Evolutionary conservation across 345 rosid species (phyloP), one percentile per base, ranked within the genome.

Genomic region (Psidium guajava): DNA sequence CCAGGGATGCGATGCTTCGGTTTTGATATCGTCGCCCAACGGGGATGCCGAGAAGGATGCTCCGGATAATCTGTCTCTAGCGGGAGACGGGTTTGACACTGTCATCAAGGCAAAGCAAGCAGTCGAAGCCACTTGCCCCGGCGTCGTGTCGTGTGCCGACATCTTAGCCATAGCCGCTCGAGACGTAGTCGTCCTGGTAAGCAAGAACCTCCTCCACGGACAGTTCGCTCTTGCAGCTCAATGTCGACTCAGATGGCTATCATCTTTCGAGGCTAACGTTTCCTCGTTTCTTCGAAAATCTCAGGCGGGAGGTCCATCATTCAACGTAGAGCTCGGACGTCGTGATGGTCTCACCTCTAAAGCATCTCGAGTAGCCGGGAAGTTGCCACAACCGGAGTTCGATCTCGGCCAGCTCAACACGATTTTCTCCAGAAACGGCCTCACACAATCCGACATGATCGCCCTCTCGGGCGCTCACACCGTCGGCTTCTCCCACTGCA

Each of bases 391-490:
- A n/a, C 98, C 98, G 1, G 83, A 87, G 6, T 90, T 93, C 77
- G 82, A 88, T 81, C 92, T 95, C 5, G 82, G 21, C 6, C 90
- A 92, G 77, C 93, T 96, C 8, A 90, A 84, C 25, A 3, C 91
- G 4, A 86, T 93, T 4, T 97, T 97, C 59, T 93, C 91, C 64
- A 89, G 83, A 11, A 83, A 95, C 89, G 86, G 83, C 84, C 96
- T 97, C 5, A 91, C 84, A 27, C 91, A 93, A 74, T 50, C 87
- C 24, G 98, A 97, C 83, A 93, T 95, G 99, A 90, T 97, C 80
- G 98, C 98, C 20, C 95, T 97, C 49, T 97, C 98, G 0, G 99
- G 98, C n/a, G 96, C 95, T 16, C 99, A 97, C 84, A 96, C 98
- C 0, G 11, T 97, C 8, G 98, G 98, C 61, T 96, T 95, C 91